Base-by-base conservation (phyloP, 2,329 filamentous ascomycete species). In the Aspergillus fijiensis region DNA sequence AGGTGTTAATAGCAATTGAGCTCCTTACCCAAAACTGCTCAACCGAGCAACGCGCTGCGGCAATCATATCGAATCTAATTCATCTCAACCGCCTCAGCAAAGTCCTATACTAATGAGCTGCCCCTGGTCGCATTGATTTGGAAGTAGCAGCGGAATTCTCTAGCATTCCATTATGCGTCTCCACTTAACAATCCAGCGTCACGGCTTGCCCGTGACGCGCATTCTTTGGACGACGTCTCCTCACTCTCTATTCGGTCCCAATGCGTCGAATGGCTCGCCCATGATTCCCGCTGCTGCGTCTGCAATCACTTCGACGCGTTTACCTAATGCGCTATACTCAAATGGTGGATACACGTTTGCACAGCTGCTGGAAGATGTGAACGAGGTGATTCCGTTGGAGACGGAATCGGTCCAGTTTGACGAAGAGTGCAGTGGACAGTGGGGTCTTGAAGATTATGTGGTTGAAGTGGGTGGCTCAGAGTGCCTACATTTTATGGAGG, bases 371-470 rank as follows among this genome's bases (percentile, higher is more conserved):
- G 86, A 90, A 64, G 85, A 91, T 62, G 81, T 97, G 66, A 93
- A 96, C 75, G 85, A 90, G 49, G 83, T 90, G 16, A 80, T 97
- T 2, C 92, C 93, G 0, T 85, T 98, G 0, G 92, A 96, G 77
- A 87, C 88, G 59, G 82, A 83, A 47, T 68, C 70, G 2, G 70
- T 60, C 21, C 59, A 68, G 27, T 69, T 72, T 45, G 70, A 72
- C 49, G 63, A 69, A 9, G 72, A 74, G 42, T 68, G 63, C 47
- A 76, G 74, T 51, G 76, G 77, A 9, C 73, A 92, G 61, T 96
- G 92, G 91, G 92, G 91, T 0, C 78, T 96, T 3, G 93, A 97
- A 70, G 91, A 97, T 72, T 98, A 98, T 74, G 85, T 85, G 9
- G 91, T 96, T 31, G 90, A 96, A 75, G 82, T 96, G 3, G 83